These are phyloP conservation scores for Vigna radiata DNA, from an alignment of 306 rosid species.

Conservation along the genomic window DNA sequence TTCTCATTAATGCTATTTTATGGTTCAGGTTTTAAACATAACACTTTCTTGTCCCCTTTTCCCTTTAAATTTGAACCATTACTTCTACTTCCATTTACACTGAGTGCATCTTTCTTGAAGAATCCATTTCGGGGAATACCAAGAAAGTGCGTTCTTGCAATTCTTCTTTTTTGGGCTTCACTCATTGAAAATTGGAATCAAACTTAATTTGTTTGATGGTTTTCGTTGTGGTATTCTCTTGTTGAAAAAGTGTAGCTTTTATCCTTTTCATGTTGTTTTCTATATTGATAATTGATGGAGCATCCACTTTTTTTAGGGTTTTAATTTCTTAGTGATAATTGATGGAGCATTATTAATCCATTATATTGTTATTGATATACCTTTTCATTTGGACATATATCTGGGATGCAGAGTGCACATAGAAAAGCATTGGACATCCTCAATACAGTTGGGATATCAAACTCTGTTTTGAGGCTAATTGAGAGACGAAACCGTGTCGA, in stretches of 20 bases:
- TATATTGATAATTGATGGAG: background rate
- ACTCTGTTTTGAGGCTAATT: constrained; percentile 77
- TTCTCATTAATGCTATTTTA: background rate
- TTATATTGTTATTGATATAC: background rate
- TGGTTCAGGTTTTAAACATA: background rate
- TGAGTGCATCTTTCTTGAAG: no score
- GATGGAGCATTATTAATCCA: background rate
- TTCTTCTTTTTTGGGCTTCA: no score
- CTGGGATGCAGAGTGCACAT: constrained; percentile 73
- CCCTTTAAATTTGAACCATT: background rate
- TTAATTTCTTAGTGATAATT: background rate
- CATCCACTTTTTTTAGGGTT: no score
- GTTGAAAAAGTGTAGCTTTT: background rate
- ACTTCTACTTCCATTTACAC: no score
- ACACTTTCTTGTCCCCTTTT: background rate
- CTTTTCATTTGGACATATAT: background rate
- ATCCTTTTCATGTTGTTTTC: background rate
- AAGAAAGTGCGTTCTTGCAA: no score
- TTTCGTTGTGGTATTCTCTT: background rate
- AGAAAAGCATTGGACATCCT: constrained; percentile 83
- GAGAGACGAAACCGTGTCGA: constrained; percentile 80
- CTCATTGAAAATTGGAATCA: constrained; percentile 15
- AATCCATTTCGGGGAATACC: no score
- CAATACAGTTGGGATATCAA: constrained; percentile 87
- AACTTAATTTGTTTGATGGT: background rate